Base-by-base conservation (phyloP, 2,329 filamentous ascomycete species). In the Furcasterigmium sp. region DNA sequence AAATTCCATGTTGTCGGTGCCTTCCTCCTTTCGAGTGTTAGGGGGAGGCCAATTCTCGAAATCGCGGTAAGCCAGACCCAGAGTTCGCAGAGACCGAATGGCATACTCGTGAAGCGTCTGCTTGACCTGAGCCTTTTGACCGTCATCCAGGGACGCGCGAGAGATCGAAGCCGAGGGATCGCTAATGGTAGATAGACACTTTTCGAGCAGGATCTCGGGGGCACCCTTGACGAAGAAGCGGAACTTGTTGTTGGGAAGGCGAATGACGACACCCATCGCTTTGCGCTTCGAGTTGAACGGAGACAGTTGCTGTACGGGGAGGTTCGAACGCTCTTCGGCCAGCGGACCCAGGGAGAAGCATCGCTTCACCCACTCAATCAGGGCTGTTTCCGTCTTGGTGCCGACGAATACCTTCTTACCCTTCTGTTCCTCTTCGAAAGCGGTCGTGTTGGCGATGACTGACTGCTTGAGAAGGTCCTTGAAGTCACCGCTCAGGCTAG, bases 1-100 rank as follows among this genome's bases (percentile, higher is more conserved):
- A 42, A 84, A 75, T 21, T 72, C 75, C 4, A 59, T 56, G 15
- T 41, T 50, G 7, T 85, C 80, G 47, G 85, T 83, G 10, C 78
- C 74, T 32, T 50, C 46, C 17, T 78, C 73, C 45, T 86, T 84
- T 11, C 75, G 65, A 10, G 73, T 79, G 41, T 76, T 69, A 47
- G 84, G 78, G 13, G 73, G 83, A 25, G 87, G 85, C 75, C 82
- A 86, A 46, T 68, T 70, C 15, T 80, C 71, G 47, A 84, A 85
- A 51, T 87, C 83, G 36, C 76, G 77, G 58, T 83, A 85, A 14
- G 83, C 63, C 39, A 85, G 68, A 29, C 74, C 80, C 48, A 86
- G 83, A 1, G 82, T 84, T 39, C 83, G 74, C 37, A 86, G 66
- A 42, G 84, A 85, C 9, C 80, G 75, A 5, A 75, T 76, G 2